Percentiles rank a stretch among this genome's conserved stretches.
These are phyloP conservation scores for Tetracladium marchalianum DNA, from an alignment of 495 filamentous ascomycete species.

Conservation along the genomic window DNA sequence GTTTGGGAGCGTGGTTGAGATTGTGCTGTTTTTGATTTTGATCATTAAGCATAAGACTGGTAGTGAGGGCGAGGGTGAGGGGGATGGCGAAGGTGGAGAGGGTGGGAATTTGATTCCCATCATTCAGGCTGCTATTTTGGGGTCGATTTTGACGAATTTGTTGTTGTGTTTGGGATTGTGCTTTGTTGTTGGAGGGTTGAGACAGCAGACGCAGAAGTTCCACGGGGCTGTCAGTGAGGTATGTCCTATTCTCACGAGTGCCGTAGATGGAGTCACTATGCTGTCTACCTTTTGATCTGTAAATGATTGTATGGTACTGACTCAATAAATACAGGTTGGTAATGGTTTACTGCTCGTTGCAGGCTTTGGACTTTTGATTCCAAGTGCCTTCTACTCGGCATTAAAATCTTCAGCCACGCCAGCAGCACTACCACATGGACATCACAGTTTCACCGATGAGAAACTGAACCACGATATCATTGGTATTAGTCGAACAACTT, in stretches of 20 bases:
- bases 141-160: slow-evolving; percentile 71
- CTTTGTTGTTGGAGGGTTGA: slow-evolving; percentile 68
- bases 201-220: slow-evolving; percentile 55
- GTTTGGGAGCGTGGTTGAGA: slow-evolving; percentile 68
- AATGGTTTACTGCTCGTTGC: too few relatives aligned
- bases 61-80: slow-evolving; percentile 9
- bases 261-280: too few relatives aligned
- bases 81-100: slow-evolving; percentile 23
- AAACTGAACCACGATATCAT: slow-evolving; percentile 41
- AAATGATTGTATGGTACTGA: too few relatives aligned
- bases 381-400: slow-evolving; percentile 63
- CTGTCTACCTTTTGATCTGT: too few relatives aligned
- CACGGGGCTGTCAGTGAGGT: slow-evolving; percentile 72
- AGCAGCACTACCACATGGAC: not conserved
- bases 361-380: slow-evolving; percentile 72
- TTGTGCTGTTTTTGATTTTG: slow-evolving; percentile 74
- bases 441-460: slow-evolving; percentile 3
- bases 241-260: too few relatives aligned
- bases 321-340: too few relatives aligned
- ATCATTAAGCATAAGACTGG: slow-evolving; percentile 18
- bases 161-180: slow-evolving; percentile 65
- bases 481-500: slow-evolving; percentile 62
- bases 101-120: slow-evolving; percentile 34
- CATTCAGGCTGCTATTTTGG: slow-evolving; percentile 75
- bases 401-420: slow-evolving; percentile 31